Evolutionary conservation across 176 grass and related monocot genomes (phyloP), one percentile per base, ranked within the genome.

Genomic region (Paspalum vaginatum): DNA sequence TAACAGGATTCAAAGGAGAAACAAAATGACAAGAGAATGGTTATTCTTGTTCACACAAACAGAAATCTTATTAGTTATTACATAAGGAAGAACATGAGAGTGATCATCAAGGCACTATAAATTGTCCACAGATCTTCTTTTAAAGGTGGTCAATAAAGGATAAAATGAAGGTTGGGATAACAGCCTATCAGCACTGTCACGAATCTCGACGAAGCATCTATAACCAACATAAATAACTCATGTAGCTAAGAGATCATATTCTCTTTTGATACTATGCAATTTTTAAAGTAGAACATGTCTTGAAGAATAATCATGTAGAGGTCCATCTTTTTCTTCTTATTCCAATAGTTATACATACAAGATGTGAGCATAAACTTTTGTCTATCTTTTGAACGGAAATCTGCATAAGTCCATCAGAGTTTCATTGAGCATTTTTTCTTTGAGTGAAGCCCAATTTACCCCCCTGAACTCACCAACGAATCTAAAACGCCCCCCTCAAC

Each of bases 191-290:
- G 70, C 76, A 69, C 45, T 62, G 44, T 1, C 5, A 11, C 16
- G 44, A 38, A 88, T 88, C 51, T 61, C 8, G 18, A 51, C 45
- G 51, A 84, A 84, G 45, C 68, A 80, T 58, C 53, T 75, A 44
- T 46, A 61, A n/a, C 52, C 66, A 84, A 47, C 39, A 27, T 51
- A 84, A 54, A 70, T 13, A 77, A 82, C 55, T 62, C 24, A 77
- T 67, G 68, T 26, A 59, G 11, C 3, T 47, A 77, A 61, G 9
- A 59, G 60, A 81, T 61, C 13, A 40, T 37, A 59, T 61, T 68
- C 45, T 5, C 44, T 72, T 88, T 68, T 84, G 11, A 32, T 80
- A 77, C 45, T 61, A 37, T 75, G 76, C 0, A n/a, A 59, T 48
- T 55, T 57, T 76, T 60, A 21, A 47, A 50, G 52, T 61, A 79